Evolutionary conservation across 2,329 filamentous ascomycete genomes (phyloP), one percentile per base, ranked within the genome.

Genomic region (Talaromyces sp.): DNA sequence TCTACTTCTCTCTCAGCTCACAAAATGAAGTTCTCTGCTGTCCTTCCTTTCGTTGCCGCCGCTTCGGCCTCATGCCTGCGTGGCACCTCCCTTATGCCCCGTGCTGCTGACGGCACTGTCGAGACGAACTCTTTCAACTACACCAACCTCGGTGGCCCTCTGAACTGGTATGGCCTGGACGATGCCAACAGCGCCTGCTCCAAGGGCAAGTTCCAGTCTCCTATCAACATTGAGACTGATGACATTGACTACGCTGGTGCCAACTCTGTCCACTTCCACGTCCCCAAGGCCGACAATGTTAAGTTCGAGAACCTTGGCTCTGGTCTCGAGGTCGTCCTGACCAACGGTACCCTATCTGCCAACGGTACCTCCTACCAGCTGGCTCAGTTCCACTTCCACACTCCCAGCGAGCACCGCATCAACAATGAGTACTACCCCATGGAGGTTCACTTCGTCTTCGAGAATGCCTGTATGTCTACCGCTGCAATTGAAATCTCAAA

Each of bases 381-480:
- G 13, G 70, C 69, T 42, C 82, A 85, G 59, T 85, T 84, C 70
- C 83, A 85, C 67, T 82, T 85, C 70, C 83, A 86, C 63, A 80
- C 81, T 0, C 82, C 83, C 0, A 81, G 80, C 39, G 83, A 86
- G 72, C 83, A 86, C 61, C 75, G 78, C 42, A 71, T 85, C 51
- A 66, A 71, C 49, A 70, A 73, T n/a, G 76, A 80, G 57, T 74
- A 75, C 63, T 77, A 70, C 59, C 76, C 62, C 67, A 72, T 82
- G 75, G 80, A 82, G 67, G 77, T 79, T 70, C 84, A 86, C 71
- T 82, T 86, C 76, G 83, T 86, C 36, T 84, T 82, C 65, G 73
- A 80, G 63, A 74, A 73, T 13, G 70, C 74, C 11, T 61, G 75
- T 77, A 69, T 39, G 68, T 68, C 22, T 22, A 44, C 6, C 7